phyloP scores from a whole-genome alignment of 306 rosid genomes.

The Vicia faba region DNA sequence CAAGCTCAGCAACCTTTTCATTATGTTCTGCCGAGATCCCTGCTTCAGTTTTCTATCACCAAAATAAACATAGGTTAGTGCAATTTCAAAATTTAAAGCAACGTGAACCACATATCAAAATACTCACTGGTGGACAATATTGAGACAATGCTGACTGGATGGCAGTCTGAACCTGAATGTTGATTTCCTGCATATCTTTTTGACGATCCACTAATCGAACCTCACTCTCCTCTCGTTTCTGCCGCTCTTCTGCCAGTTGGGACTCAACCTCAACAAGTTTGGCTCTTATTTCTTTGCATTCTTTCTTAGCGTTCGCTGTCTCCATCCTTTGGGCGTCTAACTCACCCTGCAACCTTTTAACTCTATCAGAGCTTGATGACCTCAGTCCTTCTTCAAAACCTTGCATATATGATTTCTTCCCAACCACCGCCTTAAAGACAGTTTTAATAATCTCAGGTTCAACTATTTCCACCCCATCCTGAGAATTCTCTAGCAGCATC shows the following conservation, averaged over 20 bases:
- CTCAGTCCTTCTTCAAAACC: constrained; percentile 24
- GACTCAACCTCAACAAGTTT: constrained; percentile 43
- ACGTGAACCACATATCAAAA: constrained; percentile 1
- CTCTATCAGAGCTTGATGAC: neutral
- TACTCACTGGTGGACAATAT: constrained; percentile 39
- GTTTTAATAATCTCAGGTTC: constrained; percentile 41
- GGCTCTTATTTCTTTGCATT: constrained; percentile 38
- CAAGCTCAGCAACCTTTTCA: constrained; percentile 37
- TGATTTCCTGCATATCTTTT: constrained; percentile 40
- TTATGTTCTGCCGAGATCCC: constrained; percentile 8
- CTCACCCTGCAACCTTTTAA: constrained; percentile 36
- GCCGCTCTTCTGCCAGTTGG: constrained; percentile 39
- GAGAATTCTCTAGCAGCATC: constrained; percentile 29
- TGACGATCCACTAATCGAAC: constrained; percentile 35
- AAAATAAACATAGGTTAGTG: neutral
- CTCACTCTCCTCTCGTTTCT: constrained; percentile 38
- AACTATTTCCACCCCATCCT: constrained; percentile 16
- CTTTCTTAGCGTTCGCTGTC: constrained; percentile 40
- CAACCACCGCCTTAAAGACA: constrained; percentile 44
- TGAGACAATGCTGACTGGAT: constrained; percentile 45
- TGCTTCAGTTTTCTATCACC: constrained; percentile 28
- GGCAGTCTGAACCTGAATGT: constrained; percentile 45
- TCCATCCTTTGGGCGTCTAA: constrained; percentile 44
- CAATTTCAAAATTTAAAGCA: constrained; percentile 8
- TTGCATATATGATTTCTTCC: constrained; percentile 35